These are phyloP conservation scores for Sanghuangporus weigelae DNA, from an alignment of 1,284 basidiomycete genomes.

Conservation along the genomic window DNA sequence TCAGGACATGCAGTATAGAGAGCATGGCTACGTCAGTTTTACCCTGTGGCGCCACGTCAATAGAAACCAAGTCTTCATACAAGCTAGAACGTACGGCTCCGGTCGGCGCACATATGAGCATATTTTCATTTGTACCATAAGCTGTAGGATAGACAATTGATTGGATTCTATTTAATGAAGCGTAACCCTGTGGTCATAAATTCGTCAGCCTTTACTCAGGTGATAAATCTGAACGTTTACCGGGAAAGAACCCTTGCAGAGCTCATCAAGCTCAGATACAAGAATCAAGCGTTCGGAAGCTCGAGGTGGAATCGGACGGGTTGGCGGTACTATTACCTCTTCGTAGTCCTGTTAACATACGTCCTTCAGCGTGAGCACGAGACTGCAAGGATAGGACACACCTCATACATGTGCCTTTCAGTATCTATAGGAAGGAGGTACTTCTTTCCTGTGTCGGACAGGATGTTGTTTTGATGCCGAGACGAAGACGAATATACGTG, in stretches of 20 bases:
- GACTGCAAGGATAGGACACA: constrained; percentile 27
- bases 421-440: constrained; percentile 87
- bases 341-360: constrained; percentile 49
- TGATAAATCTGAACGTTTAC: constrained; percentile 39
- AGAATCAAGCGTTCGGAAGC: constrained; percentile 69
- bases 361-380: not conserved
- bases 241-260: constrained; percentile 86
- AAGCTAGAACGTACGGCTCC: constrained; percentile 11
- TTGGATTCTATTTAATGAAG: constrained; percentile 89
- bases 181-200: constrained; percentile 62
- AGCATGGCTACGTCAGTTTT: constrained; percentile 99
- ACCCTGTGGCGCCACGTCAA: constrained; percentile 50
- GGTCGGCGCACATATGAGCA: constrained; percentile 81
- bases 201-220: not conserved
- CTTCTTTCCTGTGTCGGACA: constrained; percentile 72
- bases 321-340: constrained; percentile 89
- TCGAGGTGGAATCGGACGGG: constrained; percentile 74
- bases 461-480: constrained; percentile 56
- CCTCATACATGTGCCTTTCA: constrained; percentile 54
- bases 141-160: constrained; percentile 94
- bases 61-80: not conserved
- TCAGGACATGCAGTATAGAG: constrained; percentile 83
- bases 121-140: constrained; percentile 92
- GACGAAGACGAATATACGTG: constrained; percentile 83
- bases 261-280: constrained; percentile 70